Conservation (phyloP, 352 stramenopile species). For the Phytophthora idaei region DNA sequence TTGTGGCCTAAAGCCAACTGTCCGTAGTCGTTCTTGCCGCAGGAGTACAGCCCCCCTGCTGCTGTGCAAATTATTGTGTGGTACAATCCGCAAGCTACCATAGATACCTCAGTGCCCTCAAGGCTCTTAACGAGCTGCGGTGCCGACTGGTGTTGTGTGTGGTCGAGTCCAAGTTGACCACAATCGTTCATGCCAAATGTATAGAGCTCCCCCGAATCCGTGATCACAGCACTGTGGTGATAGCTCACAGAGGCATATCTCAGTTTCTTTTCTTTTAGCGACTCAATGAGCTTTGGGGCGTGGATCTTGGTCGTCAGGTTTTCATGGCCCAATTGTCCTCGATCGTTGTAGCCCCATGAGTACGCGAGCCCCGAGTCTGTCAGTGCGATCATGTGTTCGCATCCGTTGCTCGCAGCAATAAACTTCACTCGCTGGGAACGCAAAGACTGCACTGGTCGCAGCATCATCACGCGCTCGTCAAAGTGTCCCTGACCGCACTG, state of each 20-base stretch:
- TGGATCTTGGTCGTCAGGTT: slow-evolving; percentile 87
- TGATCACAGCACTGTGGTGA: slow-evolving; percentile 84
- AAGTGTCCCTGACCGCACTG: slow-evolving; percentile 90
- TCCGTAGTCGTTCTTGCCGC: slow-evolving; percentile 90
- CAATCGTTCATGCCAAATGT: slow-evolving; percentile 92
- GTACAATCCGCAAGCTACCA: slow-evolving; percentile 84
- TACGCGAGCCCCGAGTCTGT: slow-evolving; percentile 83
- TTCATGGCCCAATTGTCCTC: slow-evolving; percentile 85
- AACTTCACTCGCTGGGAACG: slow-evolving; percentile 81
- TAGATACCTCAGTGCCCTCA: slow-evolving; percentile 73
- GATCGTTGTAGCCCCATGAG: slow-evolving; percentile 90
- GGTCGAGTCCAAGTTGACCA: slow-evolving; percentile 82
- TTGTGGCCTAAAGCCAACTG: slow-evolving; percentile 84
- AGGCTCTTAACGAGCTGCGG: slow-evolving; percentile 80
- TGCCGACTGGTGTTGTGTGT: slow-evolving; percentile 76
- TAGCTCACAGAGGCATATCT: slow-evolving; percentile 85
- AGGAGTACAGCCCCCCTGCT: slow-evolving; percentile 71
- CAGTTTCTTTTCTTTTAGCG: slow-evolving; percentile 84
- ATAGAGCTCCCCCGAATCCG: slow-evolving; percentile 77
- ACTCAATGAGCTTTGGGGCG: slow-evolving; percentile 84
- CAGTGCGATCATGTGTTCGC: slow-evolving; percentile 87
- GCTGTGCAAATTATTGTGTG: slow-evolving; percentile 84
- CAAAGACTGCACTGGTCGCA: slow-evolving; percentile 76
- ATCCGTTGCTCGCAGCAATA: slow-evolving; percentile 88
- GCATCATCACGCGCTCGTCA: slow-evolving; percentile 87